A percentile compares a stretch with the other conserved stretches of the same genome.
phyloP scores from a whole-genome alignment of 345 rosid species.

The Orychophragmus violaceus region DNA sequence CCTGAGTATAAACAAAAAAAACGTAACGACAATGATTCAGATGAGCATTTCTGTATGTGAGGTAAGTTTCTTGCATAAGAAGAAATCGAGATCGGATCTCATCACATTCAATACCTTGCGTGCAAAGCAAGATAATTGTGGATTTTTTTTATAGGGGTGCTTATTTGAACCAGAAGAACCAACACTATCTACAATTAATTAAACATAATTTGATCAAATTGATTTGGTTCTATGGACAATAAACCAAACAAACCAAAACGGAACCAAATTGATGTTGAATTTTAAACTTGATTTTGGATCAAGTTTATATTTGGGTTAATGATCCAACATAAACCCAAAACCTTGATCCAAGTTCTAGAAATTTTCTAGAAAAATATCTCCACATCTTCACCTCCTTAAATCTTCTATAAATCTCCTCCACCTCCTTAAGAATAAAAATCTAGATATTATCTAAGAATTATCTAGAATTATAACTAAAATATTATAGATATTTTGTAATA shows the following conservation, averaged over 20 bases:
- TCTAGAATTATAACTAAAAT: too few species aligned
- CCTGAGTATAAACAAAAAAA: constrained; percentile 40
- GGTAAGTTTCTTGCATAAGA: background rate
- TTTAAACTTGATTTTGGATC: too few species aligned
- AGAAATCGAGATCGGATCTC: background rate
- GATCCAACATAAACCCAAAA: too few species aligned
- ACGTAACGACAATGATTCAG: background rate
- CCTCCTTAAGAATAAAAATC: too few species aligned
- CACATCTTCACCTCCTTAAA: too few species aligned
- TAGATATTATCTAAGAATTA: too few species aligned
- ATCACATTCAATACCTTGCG: background rate
- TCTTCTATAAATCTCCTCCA: too few species aligned
- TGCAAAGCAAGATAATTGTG: too few species aligned
- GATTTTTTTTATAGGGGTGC: background rate
- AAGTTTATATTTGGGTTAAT: too few species aligned
- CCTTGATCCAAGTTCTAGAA: too few species aligned
- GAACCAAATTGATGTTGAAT: background rate
- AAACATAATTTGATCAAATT: background rate
- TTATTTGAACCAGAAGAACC: background rate
- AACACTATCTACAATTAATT: background rate
- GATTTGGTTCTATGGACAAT: background rate
- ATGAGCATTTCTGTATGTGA: background rate
- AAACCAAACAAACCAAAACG: background rate
- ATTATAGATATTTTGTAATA: too few species aligned
- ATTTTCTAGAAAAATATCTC: too few species aligned